These are phyloP conservation scores for Barbarea vulgaris DNA, from an alignment of 345 rosid genomes.

Conservation along the genomic window DNA sequence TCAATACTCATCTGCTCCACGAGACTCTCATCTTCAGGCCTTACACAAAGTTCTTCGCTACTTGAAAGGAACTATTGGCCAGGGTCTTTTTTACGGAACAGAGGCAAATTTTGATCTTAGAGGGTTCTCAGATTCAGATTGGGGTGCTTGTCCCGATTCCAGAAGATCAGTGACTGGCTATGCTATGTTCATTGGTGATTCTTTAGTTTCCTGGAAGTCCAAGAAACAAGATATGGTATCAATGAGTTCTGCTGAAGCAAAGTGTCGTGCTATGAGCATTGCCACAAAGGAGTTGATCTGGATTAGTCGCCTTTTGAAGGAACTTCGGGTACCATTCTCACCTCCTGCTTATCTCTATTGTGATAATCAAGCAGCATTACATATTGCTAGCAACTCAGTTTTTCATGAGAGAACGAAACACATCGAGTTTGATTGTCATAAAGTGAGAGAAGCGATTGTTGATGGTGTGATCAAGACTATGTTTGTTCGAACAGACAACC, in stretches of 20 bases:
- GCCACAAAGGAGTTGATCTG: neutral
- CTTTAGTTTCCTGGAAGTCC: neutral
- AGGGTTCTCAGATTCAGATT: neutral
- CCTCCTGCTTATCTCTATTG: neutral
- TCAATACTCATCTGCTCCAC: neutral
- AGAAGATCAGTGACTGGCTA: neutral
- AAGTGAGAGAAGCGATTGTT: neutral
- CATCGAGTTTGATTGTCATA: neutral
- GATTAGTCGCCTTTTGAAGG: rapidly evolving
- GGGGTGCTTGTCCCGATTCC: rapidly evolving
- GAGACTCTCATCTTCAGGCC: neutral
- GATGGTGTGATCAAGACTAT: neutral
- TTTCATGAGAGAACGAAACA: neutral
- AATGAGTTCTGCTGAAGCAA: neutral
- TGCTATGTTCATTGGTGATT: neutral
- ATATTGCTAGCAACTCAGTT: neutral
- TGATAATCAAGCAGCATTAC: neutral
- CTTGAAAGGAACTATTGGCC: neutral
- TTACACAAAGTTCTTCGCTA: neutral
- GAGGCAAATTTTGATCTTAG: neutral
- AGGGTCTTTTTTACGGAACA: neutral
- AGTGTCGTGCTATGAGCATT: neutral
- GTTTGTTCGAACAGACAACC: neutral
- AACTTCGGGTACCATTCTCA: neutral
- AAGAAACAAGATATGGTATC: neutral